Evolutionary conservation across 176 grass and related monocot species (phyloP).

Genomic region (Pontederia paniculata): DNA sequence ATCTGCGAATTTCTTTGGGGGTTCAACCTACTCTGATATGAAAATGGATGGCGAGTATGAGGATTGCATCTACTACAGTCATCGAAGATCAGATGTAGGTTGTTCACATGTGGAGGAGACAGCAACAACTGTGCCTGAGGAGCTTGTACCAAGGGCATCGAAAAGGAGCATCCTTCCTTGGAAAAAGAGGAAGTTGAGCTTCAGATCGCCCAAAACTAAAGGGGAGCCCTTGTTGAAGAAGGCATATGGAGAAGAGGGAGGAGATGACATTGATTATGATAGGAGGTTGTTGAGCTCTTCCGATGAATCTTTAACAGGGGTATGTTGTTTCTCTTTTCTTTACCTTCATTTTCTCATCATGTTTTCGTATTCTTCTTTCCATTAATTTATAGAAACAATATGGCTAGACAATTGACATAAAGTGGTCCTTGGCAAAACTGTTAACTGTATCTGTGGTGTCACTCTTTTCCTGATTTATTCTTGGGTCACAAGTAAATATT

Average conservation of each 20-base stretch:
- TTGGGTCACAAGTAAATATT: background rate
- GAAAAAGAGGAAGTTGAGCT: conserved; percentile 68
- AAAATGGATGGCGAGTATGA: conserved; percentile 58
- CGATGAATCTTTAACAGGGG: conserved; percentile 44
- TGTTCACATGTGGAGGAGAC: conserved; percentile 40
- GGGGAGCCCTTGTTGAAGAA: conserved; percentile 95
- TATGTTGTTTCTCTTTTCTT: conserved; percentile 27
- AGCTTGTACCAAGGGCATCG: conserved; percentile 10
- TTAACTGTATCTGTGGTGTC: too few relatives aligned
- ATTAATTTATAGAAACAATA: background rate
- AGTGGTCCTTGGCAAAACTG: too few relatives aligned
- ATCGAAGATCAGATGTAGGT: conserved; percentile 56
- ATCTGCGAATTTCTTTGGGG: conserved; percentile 54
- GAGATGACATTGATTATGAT: conserved; percentile 95
- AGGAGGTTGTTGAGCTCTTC: conserved; percentile 63
- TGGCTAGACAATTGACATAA: background rate
- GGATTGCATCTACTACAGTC: conserved; percentile 79
- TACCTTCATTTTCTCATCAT: background rate
- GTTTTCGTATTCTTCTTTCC: background rate
- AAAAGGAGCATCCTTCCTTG: conserved; percentile 83
- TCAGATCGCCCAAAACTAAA: conserved; percentile 43
- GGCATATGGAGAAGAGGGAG: conserved; percentile 75
- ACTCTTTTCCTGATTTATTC: too few relatives aligned
- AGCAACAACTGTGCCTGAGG: conserved; percentile 27
- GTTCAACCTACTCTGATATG: conserved; percentile 38